Base-by-base conservation (phyloP, 495 filamentous ascomycete species). In the Lentithecium fluviatile region DNA sequence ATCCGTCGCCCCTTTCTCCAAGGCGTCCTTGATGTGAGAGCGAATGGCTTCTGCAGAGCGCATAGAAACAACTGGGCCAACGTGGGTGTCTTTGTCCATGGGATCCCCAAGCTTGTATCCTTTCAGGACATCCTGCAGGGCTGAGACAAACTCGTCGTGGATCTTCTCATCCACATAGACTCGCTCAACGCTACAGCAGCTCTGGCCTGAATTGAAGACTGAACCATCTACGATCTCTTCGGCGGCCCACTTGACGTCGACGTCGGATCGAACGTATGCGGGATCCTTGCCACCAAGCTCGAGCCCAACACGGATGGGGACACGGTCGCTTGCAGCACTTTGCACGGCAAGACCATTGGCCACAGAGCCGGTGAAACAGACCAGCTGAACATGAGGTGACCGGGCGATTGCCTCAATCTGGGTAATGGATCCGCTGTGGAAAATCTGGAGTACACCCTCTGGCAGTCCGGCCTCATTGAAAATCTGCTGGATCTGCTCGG, bases 151-250 rank as follows among this genome's bases (percentile, higher is more conserved):
- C 11, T 81, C 67, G 54, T 93, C 88, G 69, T 96, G 85, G 56
- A 97, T 82, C 53, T 80, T 84, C 52, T 89, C 88, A 62, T 92
- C 86, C 1, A 96, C 94, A 64, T 97, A 97, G 6, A 98, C 85
- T 24, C 94, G 81, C 76, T 97, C 94, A 49, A 97, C 81, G 6
- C 88, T 85, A 74, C 94, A 97, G 78, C 94, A 98, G 67, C 91
- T 96, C 74, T 98, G 94, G 20, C 94, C 94, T 29, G 90, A 95
- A 75, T 97, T 98, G 79, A 97, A 98, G 38, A 98, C 78, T 2
- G 92, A 90, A 3, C 93, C 91, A 67, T 96, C 92, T 26, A 96
- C 89, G 58, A 96, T 90, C 73, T 95, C 90, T 67, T 89, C 90
- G 0, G 92, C 92, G 0, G 87, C 92, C 92, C 91, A 96, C 26